These are phyloP conservation scores for Globisporangium nagaii DNA, from an alignment of 352 stramenopile genomes.

Conservation along the genomic window DNA sequence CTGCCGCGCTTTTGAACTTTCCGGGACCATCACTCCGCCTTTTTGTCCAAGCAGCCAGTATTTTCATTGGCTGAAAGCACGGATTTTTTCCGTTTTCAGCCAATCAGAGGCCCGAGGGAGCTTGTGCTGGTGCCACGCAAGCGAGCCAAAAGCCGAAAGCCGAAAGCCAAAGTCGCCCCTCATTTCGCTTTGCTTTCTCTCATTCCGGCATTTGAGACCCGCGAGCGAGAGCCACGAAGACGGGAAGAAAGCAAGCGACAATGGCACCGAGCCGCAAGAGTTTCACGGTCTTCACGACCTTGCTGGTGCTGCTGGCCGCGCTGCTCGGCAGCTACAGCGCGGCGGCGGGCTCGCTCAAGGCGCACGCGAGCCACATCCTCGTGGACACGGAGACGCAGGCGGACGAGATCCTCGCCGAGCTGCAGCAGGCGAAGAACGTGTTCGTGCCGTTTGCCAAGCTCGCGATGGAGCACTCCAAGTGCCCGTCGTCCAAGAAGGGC, in stretches of 20 bases:
- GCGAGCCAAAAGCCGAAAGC: too few relatives aligned
- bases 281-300: constrained; percentile 8
- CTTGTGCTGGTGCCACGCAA: not conserved
- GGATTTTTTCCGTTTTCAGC: not conserved
- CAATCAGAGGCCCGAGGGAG: not conserved
- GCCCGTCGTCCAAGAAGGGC: constrained; percentile 52
- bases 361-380: constrained; percentile 79
- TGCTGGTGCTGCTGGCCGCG: constrained; percentile 7
- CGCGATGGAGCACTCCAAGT: constrained; percentile 68
- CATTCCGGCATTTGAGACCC: constrained; percentile 3
- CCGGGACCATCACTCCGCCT: not conserved
- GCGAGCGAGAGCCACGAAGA: constrained; percentile 3
- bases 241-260: not conserved
- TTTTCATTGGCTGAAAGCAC: not conserved
- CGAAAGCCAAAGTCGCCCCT: too few relatives aligned
- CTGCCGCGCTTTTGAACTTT: not conserved
- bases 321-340: constrained; percentile 8
- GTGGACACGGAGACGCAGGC: constrained; percentile 63
- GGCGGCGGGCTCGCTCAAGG: constrained; percentile 13
- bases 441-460: constrained; percentile 62
- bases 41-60: not conserved
- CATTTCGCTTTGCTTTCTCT: not conserved
- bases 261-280: constrained; percentile 6
- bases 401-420: constrained; percentile 49
- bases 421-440: constrained; percentile 40